These are phyloP conservation scores for Alisma plantagoaquatica DNA, from an alignment of 106 monocot genomes.

Conservation along the genomic window DNA sequence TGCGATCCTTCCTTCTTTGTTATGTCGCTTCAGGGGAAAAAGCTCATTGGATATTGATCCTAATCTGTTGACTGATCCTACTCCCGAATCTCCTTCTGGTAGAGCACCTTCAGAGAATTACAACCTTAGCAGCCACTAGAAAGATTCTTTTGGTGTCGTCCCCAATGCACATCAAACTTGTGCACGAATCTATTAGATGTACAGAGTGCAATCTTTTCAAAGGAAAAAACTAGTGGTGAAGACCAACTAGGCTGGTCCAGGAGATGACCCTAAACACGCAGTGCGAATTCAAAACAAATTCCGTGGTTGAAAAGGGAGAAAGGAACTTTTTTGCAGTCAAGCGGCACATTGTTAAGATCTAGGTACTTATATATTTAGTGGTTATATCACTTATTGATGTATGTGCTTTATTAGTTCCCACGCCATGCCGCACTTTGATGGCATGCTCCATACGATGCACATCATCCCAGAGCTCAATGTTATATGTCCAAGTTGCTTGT, in stretches of 20 bases:
- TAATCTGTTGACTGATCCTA: conserved; percentile 77
- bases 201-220: conserved; percentile 80
- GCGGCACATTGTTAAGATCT: conserved; percentile 83
- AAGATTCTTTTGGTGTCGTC: conserved; percentile 64
- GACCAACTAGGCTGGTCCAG: conserved; percentile 21
- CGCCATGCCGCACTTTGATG: too few species aligned
- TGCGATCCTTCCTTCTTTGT: neutral
- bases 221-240: conserved; percentile 62
- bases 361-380: too few species aligned
- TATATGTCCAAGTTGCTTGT: too few species aligned
- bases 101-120: conserved; percentile 82
- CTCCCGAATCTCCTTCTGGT: conserved; percentile 62
- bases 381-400: too few species aligned
- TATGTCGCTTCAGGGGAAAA: conserved; percentile 41
- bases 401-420: too few species aligned
- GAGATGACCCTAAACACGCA: conserved; percentile 54
- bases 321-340: conserved; percentile 68
- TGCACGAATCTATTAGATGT: conserved; percentile 86
- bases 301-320: conserved; percentile 96
- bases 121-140: conserved; percentile 37
- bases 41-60: conserved; percentile 52
- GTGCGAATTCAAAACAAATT: conserved; percentile 88
- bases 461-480: too few species aligned
- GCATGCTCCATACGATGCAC: too few species aligned
- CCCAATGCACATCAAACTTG: conserved; percentile 79